A percentile compares a stretch with the other conserved stretches of the same genome.
These are phyloP conservation scores for Pezicula carpinea DNA, from an alignment of 2,329 filamentous ascomycete species.

Conservation along the genomic window DNA sequence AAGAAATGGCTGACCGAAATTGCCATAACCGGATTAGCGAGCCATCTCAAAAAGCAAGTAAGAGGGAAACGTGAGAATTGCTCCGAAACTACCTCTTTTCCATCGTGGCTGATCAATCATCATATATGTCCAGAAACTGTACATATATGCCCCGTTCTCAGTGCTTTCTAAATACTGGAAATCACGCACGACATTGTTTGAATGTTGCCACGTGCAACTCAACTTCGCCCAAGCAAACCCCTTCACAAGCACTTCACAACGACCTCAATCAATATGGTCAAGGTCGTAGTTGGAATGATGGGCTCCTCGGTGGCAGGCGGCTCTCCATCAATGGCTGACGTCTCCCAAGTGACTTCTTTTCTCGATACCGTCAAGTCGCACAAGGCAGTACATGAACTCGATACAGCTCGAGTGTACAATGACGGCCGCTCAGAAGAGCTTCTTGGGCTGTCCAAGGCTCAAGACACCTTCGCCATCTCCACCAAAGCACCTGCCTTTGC, in stretches of 20 bases:
- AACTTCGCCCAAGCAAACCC: background rate
- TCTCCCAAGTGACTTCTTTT: slow-evolving; percentile 1
- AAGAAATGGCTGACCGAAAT: too few relatives aligned
- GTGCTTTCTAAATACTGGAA: background rate
- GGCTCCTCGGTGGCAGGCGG: slow-evolving; percentile 2
- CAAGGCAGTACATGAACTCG: background rate
- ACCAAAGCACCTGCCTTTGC: slow-evolving; percentile 6
- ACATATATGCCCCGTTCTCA: too few relatives aligned
- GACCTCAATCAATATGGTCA: slow-evolving; percentile 2
- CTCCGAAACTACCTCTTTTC: too few relatives aligned
- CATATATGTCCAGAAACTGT: too few relatives aligned
- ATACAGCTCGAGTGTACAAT: slow-evolving; percentile 5
- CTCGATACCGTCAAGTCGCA: background rate
- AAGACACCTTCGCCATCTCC: slow-evolving; percentile 3
- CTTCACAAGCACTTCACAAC: slow-evolving; percentile 1
- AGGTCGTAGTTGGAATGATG: slow-evolving; percentile 6
- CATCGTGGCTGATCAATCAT: too few relatives aligned
- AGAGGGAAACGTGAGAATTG: too few relatives aligned
- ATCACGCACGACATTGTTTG: background rate
- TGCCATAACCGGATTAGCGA: too few relatives aligned
- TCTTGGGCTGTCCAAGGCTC: background rate
- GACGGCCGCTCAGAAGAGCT: slow-evolving; percentile 2
- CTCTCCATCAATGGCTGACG: background rate
- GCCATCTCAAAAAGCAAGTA: too few relatives aligned
- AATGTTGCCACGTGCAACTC: background rate